Percentiles rank a stretch among this genome's conserved stretches.
phyloP scores from a whole-genome alignment of 2,329 filamentous ascomycete species.

The Colletotrichum graminicola region DNA sequence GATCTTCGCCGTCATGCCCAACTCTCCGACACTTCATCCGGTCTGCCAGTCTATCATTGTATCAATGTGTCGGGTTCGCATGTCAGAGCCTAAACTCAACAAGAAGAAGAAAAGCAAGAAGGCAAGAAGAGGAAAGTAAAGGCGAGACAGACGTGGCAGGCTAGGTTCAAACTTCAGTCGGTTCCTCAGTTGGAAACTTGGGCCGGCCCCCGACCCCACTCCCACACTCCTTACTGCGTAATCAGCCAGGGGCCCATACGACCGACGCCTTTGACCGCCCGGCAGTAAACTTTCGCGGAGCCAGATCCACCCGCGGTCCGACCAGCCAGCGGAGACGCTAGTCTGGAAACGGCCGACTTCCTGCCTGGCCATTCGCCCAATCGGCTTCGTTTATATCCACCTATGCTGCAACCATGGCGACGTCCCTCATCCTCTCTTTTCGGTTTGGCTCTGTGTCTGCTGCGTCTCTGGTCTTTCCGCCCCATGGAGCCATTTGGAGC shows the following conservation, averaged over 20 bases:
- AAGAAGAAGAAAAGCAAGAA: neutral
- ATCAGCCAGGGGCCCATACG: neutral
- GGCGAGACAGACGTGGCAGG: constrained; percentile 29
- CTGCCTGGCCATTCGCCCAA: constrained; percentile 19
- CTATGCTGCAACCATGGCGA: constrained; percentile 30
- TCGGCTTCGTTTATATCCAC: neutral
- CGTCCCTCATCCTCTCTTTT: constrained; percentile 23
- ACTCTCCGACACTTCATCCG: constrained; percentile 31
- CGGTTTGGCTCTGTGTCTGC: constrained; percentile 2
- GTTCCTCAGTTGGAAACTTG: constrained; percentile 33
- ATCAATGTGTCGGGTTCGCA: constrained; percentile 10
- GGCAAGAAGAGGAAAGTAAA: constrained; percentile 17
- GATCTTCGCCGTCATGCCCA: constrained; percentile 25
- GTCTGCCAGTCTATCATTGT: constrained; percentile 31
- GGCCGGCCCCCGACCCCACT: constrained; percentile 18
- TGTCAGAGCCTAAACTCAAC: constrained; percentile 4
- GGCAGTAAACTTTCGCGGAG: constrained; percentile 12
- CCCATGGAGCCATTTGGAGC: constrained; percentile 25
- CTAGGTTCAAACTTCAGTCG: constrained; percentile 29
- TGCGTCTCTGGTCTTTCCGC: constrained; percentile 1
- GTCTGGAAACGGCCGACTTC: neutral
- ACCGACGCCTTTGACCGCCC: constrained; percentile 16
- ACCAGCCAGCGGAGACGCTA: constrained; percentile 31
- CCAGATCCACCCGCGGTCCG: constrained; percentile 13
- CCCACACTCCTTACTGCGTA: neutral